These are phyloP conservation scores for Umbelopsis sp. DNA, from an alignment of 371 early-diverging fungal genomes.

Conservation along the genomic window DNA sequence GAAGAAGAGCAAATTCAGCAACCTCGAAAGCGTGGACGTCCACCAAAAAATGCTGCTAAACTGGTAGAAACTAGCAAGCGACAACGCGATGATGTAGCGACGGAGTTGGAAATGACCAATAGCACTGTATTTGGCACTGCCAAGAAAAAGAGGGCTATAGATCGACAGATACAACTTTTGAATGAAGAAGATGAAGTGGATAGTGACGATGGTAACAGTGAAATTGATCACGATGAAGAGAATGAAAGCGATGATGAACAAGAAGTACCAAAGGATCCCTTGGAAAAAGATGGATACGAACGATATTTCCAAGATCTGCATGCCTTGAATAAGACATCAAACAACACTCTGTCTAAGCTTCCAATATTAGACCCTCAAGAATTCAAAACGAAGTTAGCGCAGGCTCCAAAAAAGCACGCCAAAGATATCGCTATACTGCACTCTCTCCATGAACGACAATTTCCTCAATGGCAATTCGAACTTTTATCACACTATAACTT, in stretches of 20 bases:
- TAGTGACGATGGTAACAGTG: conserved; percentile 20
- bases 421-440: conserved; percentile 58
- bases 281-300: conserved; percentile 52
- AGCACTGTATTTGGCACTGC: neutral
- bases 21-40: too few species aligned
- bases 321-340: conserved; percentile 69
- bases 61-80: too few species aligned
- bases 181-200: conserved; percentile 11
- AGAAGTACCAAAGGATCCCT: conserved; percentile 29
- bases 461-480: conserved; percentile 87
- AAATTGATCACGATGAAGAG: conserved; percentile 6
- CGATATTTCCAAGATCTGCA: conserved; percentile 77
- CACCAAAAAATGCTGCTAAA: too few species aligned
- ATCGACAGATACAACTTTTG: neutral
- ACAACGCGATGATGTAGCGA: too few species aligned
- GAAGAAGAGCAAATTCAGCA: too few species aligned
- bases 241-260: conserved; percentile 25
- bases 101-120: too few species aligned
- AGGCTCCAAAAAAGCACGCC: conserved; percentile 61
- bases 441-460: conserved; percentile 63
- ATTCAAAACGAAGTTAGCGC: conserved; percentile 54
- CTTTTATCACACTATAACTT: conserved; percentile 78
- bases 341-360: conserved; percentile 81
- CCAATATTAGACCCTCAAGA: conserved; percentile 69
- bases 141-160: neutral